Evolutionary conservation across 192 early-diverging fungal genomes (phyloP).

Genomic region (Cladochytrium replicatum): DNA sequence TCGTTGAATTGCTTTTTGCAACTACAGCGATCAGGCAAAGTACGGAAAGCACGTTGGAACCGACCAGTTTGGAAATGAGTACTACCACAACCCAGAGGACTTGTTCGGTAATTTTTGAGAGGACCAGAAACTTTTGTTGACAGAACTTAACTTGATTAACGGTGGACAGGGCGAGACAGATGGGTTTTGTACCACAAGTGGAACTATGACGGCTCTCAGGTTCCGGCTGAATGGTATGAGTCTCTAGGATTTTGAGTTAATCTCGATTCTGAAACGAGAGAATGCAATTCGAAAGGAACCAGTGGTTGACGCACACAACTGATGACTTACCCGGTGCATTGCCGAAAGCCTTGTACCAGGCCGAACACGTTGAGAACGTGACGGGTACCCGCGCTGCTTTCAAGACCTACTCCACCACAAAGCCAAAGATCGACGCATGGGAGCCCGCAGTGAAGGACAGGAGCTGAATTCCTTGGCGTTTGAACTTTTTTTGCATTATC

Average conservation of each 20-base stretch:
- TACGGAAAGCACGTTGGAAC: slow-evolving; percentile 37
- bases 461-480: too few species aligned
- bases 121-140: too few species aligned
- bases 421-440: slow-evolving; percentile 34
- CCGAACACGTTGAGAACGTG: slow-evolving; percentile 24
- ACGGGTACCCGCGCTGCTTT: slow-evolving; percentile 39
- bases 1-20: not conserved
- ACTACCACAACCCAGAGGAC: slow-evolving; percentile 40
- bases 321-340: slow-evolving; percentile 40
- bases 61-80: slow-evolving; percentile 39
- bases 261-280: too few species aligned
- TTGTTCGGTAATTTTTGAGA: slow-evolving; percentile 11
- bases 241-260: too few species aligned
- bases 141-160: too few species aligned
- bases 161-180: slow-evolving; percentile 18
- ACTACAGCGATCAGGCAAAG: slow-evolving; percentile 33
- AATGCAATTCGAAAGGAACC: too few species aligned
- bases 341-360: slow-evolving; percentile 31
- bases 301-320: slow-evolving; percentile 42
- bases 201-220: slow-evolving; percentile 41
- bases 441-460: slow-evolving; percentile 14
- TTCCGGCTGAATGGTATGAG: slow-evolving; percentile 49
- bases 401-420: slow-evolving; percentile 40
- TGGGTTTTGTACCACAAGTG: slow-evolving; percentile 44
- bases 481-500: too few species aligned